Base-by-base conservation (phyloP, 179 eudicot genomes). In the Drosera spatulata region DNA sequence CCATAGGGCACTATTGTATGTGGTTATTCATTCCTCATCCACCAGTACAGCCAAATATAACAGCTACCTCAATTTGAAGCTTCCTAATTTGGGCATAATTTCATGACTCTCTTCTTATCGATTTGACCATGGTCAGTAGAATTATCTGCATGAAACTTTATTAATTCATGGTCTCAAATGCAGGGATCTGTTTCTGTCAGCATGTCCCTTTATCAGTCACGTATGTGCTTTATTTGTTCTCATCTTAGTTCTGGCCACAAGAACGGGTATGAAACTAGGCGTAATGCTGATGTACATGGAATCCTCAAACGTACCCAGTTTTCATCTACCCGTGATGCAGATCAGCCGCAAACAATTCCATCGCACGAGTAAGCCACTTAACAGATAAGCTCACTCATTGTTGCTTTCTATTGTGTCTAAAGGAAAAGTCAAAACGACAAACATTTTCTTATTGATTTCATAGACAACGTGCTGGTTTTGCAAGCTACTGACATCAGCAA, bases 131-230 rank as follows among this genome's bases (percentile, higher is more conserved):
- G 33, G 33, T 22, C 33, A 22, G 1, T 22, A 1, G 33, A 1
- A 1, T 22, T 22, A 22, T 22, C 33, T 22, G 3, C 48, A 5
- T 48, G 58, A 6, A 6, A 22, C 33, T 39, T 7, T 12, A 39
- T 42, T 47, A 55, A 5, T 33, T 64, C 47, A 51, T 6, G 33
- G 10, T 37, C 48, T 41, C 52, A 3, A 2, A 41, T 78, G 69
- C 81, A 91, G 99, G 99, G 99, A 68, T 93, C 95, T 11, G 76
- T 93, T 55, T 93, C 99, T 10, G 80, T 93, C 7, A 93, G 99
- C 78, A 86, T 93, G 95, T 80, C 99, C 42, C 80, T 93, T 38
- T 89, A 76, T 71, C 99, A 93, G 64, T 75, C 95, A 33, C 79
- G 86, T 37, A 64, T 93, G 52, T 93, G 99, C 75, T 93, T 93